A percentile compares a stretch with the other conserved stretches of the same genome.
These are phyloP conservation scores for Eragrostis tef DNA, from an alignment of 202 grass and related monocot genomes.

Conservation along the genomic window DNA sequence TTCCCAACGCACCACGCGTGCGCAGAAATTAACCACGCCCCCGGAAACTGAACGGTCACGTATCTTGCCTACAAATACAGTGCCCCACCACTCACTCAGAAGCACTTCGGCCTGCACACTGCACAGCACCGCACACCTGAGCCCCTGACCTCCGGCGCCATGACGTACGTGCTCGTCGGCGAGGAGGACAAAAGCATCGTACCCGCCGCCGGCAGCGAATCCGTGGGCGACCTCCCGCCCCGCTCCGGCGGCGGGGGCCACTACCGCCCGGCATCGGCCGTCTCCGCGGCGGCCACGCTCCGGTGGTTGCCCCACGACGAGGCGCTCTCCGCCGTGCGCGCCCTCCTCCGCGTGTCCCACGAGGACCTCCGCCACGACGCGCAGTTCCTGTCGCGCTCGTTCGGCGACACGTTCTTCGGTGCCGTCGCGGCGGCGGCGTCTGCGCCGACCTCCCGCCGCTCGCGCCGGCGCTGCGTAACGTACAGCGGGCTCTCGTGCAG, in stretches of 20 bases:
- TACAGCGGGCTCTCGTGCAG: slow-evolving; percentile 7
- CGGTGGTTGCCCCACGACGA: neutral
- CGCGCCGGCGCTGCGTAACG: neutral
- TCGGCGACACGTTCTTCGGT: slow-evolving; percentile 7
- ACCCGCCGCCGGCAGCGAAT: neutral
- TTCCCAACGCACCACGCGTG: no score
- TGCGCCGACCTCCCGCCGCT: slow-evolving; percentile 35
- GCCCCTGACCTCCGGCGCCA: neutral
- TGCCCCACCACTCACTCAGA: neutral
- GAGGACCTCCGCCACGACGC: slow-evolving; percentile 39
- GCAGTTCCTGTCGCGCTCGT: neutral
- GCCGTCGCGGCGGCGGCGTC: neutral
- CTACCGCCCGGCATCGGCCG: neutral
- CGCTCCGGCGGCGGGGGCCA: neutral
- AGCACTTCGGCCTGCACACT: neutral
- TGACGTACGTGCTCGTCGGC: neutral
- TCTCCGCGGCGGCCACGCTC: neutral
- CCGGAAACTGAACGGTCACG: neutral
- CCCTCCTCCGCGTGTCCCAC: slow-evolving; percentile 6
- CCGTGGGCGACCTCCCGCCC: neutral
- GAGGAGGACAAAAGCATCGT: neutral
- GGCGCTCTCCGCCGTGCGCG: slow-evolving; percentile 14
- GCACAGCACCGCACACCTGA: neutral
- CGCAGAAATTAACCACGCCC: no score
- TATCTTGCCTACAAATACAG: neutral